phyloP scores from a whole-genome alignment of 345 rosid genomes.

The Gossypium mustelinum region DNA sequence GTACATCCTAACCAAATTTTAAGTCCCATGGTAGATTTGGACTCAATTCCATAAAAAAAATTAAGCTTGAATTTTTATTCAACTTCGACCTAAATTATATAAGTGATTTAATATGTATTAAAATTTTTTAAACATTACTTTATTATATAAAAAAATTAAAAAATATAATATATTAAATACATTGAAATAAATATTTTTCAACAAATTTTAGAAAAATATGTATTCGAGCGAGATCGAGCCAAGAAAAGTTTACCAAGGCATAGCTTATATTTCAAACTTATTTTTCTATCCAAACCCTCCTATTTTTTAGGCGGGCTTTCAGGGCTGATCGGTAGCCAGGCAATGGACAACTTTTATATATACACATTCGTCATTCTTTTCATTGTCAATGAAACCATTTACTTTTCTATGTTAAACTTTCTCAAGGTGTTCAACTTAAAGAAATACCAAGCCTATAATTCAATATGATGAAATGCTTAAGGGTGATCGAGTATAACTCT shows the following conservation, averaged over 20 bases:
- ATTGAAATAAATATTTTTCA: fast-evolving
- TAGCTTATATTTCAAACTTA: fast-evolving
- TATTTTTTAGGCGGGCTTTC: too few relatives aligned
- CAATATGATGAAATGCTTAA: background rate
- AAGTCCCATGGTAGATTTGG: fast-evolving
- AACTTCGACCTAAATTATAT: too few relatives aligned
- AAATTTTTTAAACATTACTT: too few relatives aligned
- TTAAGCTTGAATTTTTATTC: too few relatives aligned
- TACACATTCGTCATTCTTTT: background rate
- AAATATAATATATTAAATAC: too few relatives aligned
- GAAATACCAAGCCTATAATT: background rate
- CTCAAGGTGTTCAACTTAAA: background rate
- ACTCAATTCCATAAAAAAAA: too few relatives aligned
- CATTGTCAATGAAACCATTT: background rate
- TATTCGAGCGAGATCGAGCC: fast-evolving
- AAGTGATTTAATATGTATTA: too few relatives aligned
- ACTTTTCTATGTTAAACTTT: background rate
- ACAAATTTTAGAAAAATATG: too few relatives aligned
- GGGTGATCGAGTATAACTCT: background rate
- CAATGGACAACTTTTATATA: background rate
- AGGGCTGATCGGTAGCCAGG: fast-evolving
- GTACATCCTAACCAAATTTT: too few relatives aligned
- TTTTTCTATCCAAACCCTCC: fast-evolving
- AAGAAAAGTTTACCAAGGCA: too few relatives aligned
- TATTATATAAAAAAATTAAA: too few relatives aligned